phyloP scores from a whole-genome alignment of 345 rosid species.

The Arabidopsis thaliana region TAIR10.1 NC_003076.8:342501-343000 shows the following conservation, averaged over 20 bases:
- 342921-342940: conserved; percentile 89
- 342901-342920: conserved; percentile 92
- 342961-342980: conserved; percentile 69
- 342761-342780: conserved; percentile 53
- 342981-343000: conserved; percentile 80
- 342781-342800: conserved; percentile 53
- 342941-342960: conserved; percentile 77
- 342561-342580: conserved; percentile 89
- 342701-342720: conserved; percentile 82
- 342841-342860: conserved; percentile 84
- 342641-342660: conserved; percentile 62
- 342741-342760: conserved; percentile 77
- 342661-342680: conserved; percentile 79
- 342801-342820: conserved; percentile 95
- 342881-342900: conserved; percentile 68
- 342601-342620: conserved; percentile 75
- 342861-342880: conserved; percentile 92
- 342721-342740: conserved; percentile 94
- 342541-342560: conserved; percentile 95
- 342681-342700: conserved; percentile 88
- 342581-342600: conserved; percentile 78
- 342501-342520: conserved; percentile 83
- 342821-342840: conserved; percentile 84
- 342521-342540: conserved; percentile 74
- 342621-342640: conserved; percentile 57